Base-by-base conservation (phyloP, 1,284 basidiomycete species). In the Sanguinoderma infundibulare region DNA sequence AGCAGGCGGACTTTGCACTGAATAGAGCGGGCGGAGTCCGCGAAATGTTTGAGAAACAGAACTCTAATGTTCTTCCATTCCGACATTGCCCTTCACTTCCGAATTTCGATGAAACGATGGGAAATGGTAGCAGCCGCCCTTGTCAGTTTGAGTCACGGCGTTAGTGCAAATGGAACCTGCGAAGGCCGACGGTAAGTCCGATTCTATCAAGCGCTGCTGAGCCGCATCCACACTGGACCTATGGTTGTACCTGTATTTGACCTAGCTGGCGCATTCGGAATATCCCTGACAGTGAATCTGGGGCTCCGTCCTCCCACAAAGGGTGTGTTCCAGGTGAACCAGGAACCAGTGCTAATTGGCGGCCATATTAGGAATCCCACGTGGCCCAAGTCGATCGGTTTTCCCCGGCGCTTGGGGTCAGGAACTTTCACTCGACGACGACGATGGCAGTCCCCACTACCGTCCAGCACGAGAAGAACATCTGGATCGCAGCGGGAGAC, bases 401-500 rank as follows among this genome's bases (percentile, higher is more conserved):
- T 44, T 28, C 28, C 10, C 22, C 32, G 20, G 61, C 57, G 55
- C 54, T 42, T 53, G 36, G 47, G 36, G 53, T 50, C 57, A 30
- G 52, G 40, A 59, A 36, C 49, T 28, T 46, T 42, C 53, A 20
- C 42, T 46, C 20, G 4, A 38, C 65, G 38, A 38, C 57, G 61
- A 67, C 26, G 53, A 75, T 77, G 75, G 71, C 76, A 49, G 70
- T 72, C 17, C 70, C 76, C 2, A 71, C 72, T 12, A 64, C 42
- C 34, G 59, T 66, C 2, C 66, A 65, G 58, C 64, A 69, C 9
- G 67, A 73, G 55, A 90, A 87, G 74, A 96, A 97, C 76, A 89
- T 97, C 50, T 97, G 95, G 95, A 85, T 96, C 30, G 95, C 95
- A 28, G 92, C 95, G 1, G 89, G 87, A 28, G 94, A 97, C 73